These are phyloP conservation scores for Tritrichomonas foetus DNA, from an alignment of 208 protist species.

Conservation along the genomic window DNA sequence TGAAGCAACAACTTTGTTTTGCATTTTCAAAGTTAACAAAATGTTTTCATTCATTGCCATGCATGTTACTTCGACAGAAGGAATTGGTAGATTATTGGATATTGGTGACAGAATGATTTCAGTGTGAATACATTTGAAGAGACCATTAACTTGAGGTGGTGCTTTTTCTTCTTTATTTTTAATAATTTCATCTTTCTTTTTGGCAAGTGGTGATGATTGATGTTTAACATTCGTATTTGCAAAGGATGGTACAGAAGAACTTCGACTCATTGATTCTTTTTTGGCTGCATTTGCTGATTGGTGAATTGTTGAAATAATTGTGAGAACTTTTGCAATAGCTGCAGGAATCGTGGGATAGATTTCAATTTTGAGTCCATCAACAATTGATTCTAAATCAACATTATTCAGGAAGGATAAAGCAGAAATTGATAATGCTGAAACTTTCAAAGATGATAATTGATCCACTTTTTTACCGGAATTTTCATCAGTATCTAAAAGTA, in stretches of 20 bases:
- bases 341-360: neutral
- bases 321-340: neutral
- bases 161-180: neutral
- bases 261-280: neutral
- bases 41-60: neutral
- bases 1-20: neutral
- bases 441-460: neutral
- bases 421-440: neutral
- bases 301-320: neutral
- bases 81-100: neutral
- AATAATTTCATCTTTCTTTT: neutral
- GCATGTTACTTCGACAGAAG: neutral
- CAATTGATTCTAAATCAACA: neutral
- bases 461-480: neutral
- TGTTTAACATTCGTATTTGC: neutral
- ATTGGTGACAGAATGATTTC: constrained; percentile 12
- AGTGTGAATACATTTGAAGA: neutral
- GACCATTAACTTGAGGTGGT: neutral
- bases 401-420: neutral
- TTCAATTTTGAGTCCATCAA: neutral
- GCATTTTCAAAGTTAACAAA: neutral
- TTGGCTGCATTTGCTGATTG: neutral
- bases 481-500: neutral
- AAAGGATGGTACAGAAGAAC: neutral
- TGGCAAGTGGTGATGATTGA: neutral